A percentile compares a stretch with the other conserved stretches of the same genome.
Evolutionary conservation across 495 filamentous ascomycete species (phyloP).

Genomic region (Annulohypoxylon moriforme): DNA sequence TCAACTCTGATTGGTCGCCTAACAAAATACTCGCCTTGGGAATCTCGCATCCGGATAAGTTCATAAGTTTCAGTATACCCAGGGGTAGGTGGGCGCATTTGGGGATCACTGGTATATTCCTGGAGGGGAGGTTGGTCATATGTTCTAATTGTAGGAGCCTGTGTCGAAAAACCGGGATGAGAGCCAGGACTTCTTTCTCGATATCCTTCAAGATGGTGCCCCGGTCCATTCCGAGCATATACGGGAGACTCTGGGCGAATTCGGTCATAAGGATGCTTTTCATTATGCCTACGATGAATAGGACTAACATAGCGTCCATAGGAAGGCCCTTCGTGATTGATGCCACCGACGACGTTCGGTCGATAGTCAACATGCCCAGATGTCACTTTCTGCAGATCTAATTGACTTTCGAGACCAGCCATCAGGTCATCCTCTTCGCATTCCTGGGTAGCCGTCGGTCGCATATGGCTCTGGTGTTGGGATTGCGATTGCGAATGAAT

Average conservation of each 20-base stretch:
- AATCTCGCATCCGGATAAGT: conserved; percentile 58
- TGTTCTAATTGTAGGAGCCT: conserved; percentile 18
- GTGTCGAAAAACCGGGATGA: conserved; percentile 25
- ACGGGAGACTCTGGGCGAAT: background rate
- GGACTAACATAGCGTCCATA: background rate
- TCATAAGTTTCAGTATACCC: conserved; percentile 53
- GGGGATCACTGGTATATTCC: conserved; percentile 48
- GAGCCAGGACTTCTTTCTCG: conserved; percentile 24
- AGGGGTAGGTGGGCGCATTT: conserved; percentile 36
- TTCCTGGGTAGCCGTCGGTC: background rate
- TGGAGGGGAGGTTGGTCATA: conserved; percentile 36
- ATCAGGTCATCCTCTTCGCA: conserved; percentile 38
- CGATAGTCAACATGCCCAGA: conserved; percentile 10
- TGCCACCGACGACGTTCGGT: background rate
- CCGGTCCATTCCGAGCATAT: conserved; percentile 11
- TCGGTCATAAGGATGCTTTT: background rate
- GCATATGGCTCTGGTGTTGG: conserved; percentile 3
- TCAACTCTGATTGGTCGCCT: conserved; percentile 54
- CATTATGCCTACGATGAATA: background rate
- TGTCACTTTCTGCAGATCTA: conserved; percentile 36
- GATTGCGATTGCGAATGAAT: no score
- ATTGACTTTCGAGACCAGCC: conserved; percentile 43
- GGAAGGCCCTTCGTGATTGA: background rate
- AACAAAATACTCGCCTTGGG: conserved; percentile 58
- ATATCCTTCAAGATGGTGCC: conserved; percentile 9